phyloP scores from a whole-genome alignment of 75 land plant species.

The Pinus albicaulis region DNA sequence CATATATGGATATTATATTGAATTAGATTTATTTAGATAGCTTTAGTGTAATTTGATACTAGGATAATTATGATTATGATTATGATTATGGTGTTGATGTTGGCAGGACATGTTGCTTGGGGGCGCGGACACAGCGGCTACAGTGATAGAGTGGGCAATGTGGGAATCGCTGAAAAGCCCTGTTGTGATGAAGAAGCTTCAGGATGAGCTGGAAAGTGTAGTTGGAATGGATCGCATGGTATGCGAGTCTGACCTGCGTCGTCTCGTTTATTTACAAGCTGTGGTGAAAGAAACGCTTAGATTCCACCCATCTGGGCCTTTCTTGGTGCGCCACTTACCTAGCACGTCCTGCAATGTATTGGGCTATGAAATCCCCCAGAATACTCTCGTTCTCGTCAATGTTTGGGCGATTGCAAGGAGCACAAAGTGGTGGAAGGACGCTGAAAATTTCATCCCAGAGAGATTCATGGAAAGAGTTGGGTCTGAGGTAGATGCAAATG shows the following conservation, averaged over 20 bases:
- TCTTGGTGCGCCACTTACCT: constrained; percentile 23
- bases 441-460: too few species aligned
- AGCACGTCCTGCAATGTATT: neutral
- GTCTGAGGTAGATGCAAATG: too few species aligned
- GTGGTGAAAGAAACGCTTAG: neutral
- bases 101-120: constrained; percentile 11
- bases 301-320: constrained; percentile 32
- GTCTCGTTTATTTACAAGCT: too few species aligned
- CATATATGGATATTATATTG: too few species aligned
- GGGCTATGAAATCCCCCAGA: constrained; percentile 10
- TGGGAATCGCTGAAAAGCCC: constrained; percentile 7
- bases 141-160: constrained; percentile 8
- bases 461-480: too few species aligned
- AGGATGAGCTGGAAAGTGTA: neutral
- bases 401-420: constrained; percentile 44
- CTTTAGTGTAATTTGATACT: too few species aligned
- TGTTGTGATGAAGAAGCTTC: constrained; percentile 23
- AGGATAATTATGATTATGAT: too few species aligned
- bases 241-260: too few species aligned
- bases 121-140: constrained; percentile 11
- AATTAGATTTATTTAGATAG: too few species aligned
- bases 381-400: constrained; percentile 11
- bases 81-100: too few species aligned
- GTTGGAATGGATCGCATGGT: neutral
- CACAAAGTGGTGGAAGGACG: constrained; percentile 18